Percentiles rank a stretch among this genome's conserved stretches.
These are phyloP conservation scores for Sarocladium kiliense DNA, from an alignment of 2,329 filamentous ascomycete genomes.

Conservation along the genomic window DNA sequence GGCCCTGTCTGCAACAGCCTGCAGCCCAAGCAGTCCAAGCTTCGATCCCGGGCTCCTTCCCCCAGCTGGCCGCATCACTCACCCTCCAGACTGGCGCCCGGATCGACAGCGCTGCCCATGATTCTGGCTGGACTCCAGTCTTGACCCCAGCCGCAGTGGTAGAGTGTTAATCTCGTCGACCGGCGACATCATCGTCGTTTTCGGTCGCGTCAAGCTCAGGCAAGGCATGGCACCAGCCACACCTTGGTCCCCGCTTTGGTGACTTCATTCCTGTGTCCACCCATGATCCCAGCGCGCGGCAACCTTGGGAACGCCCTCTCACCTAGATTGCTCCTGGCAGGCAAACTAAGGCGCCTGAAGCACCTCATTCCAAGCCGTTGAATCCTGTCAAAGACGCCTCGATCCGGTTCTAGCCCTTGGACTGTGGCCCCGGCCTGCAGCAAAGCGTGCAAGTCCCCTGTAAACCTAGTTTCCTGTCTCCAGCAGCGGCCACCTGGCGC, in stretches of 20 bases:
- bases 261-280: neutral
- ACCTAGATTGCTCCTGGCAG: too few species aligned
- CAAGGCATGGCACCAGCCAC: neutral
- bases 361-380: neutral
- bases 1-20: neutral
- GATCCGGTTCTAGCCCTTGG: conserved; percentile 3
- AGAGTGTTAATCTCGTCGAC: neutral
- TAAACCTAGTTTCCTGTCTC: neutral
- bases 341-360: too few species aligned
- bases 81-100: neutral
- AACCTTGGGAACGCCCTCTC: neutral
- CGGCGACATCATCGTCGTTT: neutral
- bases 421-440: neutral
- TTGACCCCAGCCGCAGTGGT: neutral
- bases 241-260: neutral
- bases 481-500: too few species aligned
- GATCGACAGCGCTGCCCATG: conserved; percentile 3
- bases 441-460: neutral
- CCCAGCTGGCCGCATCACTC: neutral
- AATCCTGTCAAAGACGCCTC: neutral
- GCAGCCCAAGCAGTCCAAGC: neutral
- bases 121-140: conserved; percentile 1
- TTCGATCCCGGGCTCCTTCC: neutral
- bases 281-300: neutral
- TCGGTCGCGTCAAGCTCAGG: too few species aligned